Evolutionary conservation across 1,139 yeast species (phyloP), one percentile per base, ranked within the genome.

Genomic region (Blastobotrys proliferans): DNA sequence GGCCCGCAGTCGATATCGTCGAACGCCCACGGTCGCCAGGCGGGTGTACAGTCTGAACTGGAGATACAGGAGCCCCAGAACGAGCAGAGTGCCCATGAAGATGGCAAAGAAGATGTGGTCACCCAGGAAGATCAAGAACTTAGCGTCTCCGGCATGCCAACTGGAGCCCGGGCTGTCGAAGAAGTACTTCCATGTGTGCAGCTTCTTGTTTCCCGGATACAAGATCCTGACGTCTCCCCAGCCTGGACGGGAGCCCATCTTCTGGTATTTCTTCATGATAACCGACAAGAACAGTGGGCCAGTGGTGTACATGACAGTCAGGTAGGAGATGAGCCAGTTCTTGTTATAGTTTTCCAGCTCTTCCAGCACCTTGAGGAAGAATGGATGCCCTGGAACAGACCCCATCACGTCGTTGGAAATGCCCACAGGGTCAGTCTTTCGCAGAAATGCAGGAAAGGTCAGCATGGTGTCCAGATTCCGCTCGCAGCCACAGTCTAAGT

Each of bases 351-450:
- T 70, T 51, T 77, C 64, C 49, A 88, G 70, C 43, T 74, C 75
- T 50, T 80, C 81, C 51, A 87, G 73, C 16, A 75, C 84, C 60
- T 81, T 81, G 41, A 72, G 61, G 68, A 86, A 86, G 66, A 87
- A 86, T 2, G 96, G 95, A 64, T 88, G 97, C 43, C 74, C 70
- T 28, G 95, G 95, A 11, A 83, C 80, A 2, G 94, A 69, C 11
- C 95, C 96, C 95, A 88, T 84, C 18, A 88, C 90, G 62, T 88
- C 96, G 63, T 88, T 88, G 13, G 95, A 85, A 41, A 88, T 79
- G 43, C 97, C 97, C 0, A 94, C 82, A 25, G 97, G 97, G 8
- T 77, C 68, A 0, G 97, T 88, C 61, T 85, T 85, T 49, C 97
- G 73, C 20, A 84, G 85, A 69, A 86, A 86, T 1, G 95, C 94